These are phyloP conservation scores for Collybia mongolica DNA, from an alignment of 768 basidiomycete species.

Conservation along the genomic window DNA sequence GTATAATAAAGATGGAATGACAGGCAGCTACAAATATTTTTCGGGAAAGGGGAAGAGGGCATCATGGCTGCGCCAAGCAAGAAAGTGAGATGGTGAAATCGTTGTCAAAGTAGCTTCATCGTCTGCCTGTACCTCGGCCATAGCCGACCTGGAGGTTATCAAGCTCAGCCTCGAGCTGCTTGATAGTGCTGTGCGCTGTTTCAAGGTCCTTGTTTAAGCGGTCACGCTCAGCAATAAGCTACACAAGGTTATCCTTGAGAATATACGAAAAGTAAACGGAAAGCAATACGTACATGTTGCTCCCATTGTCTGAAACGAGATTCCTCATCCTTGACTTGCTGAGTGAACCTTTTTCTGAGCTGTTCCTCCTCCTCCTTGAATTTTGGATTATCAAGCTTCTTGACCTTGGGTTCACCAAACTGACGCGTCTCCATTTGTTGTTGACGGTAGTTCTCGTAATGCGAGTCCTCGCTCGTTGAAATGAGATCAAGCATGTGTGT, in stretches of 20 bases:
- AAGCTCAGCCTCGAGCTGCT: constrained; percentile 86
- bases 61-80: background rate
- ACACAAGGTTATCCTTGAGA: constrained; percentile 17
- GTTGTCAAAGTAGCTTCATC: constrained; percentile 28
- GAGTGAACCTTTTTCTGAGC: constrained; percentile 95
- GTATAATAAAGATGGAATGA: too few species aligned
- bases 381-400: constrained; percentile 98
- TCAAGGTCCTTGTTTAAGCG: constrained; percentile 99
- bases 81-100: constrained; percentile 15
- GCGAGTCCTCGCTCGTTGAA: constrained; percentile 90
- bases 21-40: background rate
- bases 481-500: constrained; percentile 99
- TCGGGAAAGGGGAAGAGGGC: background rate
- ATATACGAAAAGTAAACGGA: background rate
- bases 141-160: constrained; percentile 88
- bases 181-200: constrained; percentile 87
- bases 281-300: constrained; percentile 72
- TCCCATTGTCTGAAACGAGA: constrained; percentile 99
- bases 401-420: constrained; percentile 97
- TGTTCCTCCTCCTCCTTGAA: constrained; percentile 99
- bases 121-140: constrained; percentile 68
- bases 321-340: constrained; percentile 99
- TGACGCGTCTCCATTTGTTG: constrained; percentile 99
- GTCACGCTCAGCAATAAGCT: constrained; percentile 98
- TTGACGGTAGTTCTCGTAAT: constrained; percentile 98